phyloP scores from a whole-genome alignment of 371 early-diverging fungal species.

The Mucor mucedo region DNA sequence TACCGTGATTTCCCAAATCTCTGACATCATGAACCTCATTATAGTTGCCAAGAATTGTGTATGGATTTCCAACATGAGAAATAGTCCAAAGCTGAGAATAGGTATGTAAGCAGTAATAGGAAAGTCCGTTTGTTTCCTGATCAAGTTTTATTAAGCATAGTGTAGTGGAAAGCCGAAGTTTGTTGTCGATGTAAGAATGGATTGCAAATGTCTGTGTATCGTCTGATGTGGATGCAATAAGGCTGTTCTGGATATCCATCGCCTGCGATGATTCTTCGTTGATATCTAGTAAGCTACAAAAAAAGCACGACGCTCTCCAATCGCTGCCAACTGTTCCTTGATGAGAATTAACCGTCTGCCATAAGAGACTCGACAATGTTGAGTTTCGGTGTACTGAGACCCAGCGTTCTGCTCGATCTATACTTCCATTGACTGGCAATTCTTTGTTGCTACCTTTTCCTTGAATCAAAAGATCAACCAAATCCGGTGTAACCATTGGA shows the following conservation, averaged over 20 bases:
- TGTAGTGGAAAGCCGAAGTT: constrained; percentile 9
- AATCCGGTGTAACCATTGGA: constrained; percentile 11
- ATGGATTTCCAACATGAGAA: constrained; percentile 6
- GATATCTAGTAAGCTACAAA: constrained; percentile 2
- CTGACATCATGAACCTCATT: not conserved
- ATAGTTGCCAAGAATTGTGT: constrained; percentile 1
- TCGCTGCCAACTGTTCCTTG: not conserved
- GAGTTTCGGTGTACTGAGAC: constrained; percentile 15
- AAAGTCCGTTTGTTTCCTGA: not conserved
- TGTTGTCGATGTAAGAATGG: not conserved
- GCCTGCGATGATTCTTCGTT: not conserved
- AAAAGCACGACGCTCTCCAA: constrained; percentile 6
- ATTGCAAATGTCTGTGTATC: constrained; percentile 4
- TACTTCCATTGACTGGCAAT: constrained; percentile 6
- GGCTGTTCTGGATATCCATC: not conserved
- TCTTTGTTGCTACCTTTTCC: constrained; percentile 1
- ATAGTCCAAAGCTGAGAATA: constrained; percentile 21
- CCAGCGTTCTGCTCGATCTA: constrained; percentile 22
- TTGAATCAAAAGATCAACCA: constrained; percentile 11
- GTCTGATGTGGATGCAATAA: not conserved
- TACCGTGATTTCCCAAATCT: not conserved
- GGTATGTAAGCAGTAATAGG: constrained; percentile 17
- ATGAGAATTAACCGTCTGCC: constrained; percentile 23
- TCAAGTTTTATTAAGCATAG: constrained; percentile 4
- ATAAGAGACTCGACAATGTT: constrained; percentile 13